Evolutionary conservation across 169 alveolate genomes (phyloP), one percentile per base, ranked within the genome.

Genomic region (Blepharisma undulans): DNA sequence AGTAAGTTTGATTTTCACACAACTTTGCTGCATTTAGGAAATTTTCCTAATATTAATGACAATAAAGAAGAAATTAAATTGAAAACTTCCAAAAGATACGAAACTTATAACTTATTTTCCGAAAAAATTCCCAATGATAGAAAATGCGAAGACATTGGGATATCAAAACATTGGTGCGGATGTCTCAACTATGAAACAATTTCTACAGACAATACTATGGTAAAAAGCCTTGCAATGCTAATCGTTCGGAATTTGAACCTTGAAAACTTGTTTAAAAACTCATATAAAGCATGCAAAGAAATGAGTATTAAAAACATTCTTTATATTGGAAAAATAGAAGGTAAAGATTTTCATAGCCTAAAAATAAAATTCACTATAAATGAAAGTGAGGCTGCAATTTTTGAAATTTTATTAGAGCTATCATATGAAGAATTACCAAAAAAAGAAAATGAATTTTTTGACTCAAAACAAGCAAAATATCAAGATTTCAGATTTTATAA

Each of bases 1-100:
- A 34, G 80, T 4, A 88, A 88, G 34, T 59, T 88, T 30, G 92
- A 88, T 76, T 88, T 88, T 21, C 79, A 88, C 25, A n/a, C 60
- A 29, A 88, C 87, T n/a, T 76, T 76, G 7, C 6, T 29, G 76
- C 32, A 72, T 34, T 32, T 88, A 21, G 86, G 86, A 78, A 32
- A 78, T 27, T 21, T 22, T 32, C 34, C 25, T 3, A 72, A n/a
- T n/a, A n/a, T n/a, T n/a, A n/a, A 72, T 25, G 33, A 72, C 27
- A 4, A 22, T 25, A 25, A 25, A 25, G 33, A 72, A 12, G 29
- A 25, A 78, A 29, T 25, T 29, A 78, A 29, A n/a, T 84, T 72
- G 33, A 36, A 22, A 34, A 84, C 89, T 19, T 48, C 79, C 18
- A 32, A 32, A 22, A 32, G 77, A 60, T 84, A 22, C n/a, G 1